phyloP scores from a whole-genome alignment of 2,329 filamentous ascomycete species.

The Fusarium redolens region DNA sequence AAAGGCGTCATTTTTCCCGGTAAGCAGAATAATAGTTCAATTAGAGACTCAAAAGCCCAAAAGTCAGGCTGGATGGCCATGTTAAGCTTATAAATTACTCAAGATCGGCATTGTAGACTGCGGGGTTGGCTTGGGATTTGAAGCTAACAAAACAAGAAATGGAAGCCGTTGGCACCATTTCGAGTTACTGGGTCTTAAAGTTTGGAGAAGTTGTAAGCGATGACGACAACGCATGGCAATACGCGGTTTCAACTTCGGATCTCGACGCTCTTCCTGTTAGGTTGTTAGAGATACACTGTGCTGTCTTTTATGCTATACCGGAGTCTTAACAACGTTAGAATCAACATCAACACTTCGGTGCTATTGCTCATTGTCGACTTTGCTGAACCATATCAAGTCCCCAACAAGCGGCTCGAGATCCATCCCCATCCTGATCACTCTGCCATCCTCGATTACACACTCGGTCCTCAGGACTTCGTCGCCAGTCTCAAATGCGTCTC shows the following conservation, averaged over 20 bases:
- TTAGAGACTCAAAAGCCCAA: background rate
- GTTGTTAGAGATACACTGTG: background rate
- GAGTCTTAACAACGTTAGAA: background rate
- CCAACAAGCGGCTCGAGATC: conserved; percentile 30
- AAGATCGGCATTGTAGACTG: background rate
- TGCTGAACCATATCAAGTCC: conserved; percentile 40
- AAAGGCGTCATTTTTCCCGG: background rate
- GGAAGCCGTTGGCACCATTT: background rate
- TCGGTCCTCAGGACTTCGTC: conserved; percentile 22
- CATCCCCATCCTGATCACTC: conserved; percentile 29
- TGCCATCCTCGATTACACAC: conserved; percentile 33
- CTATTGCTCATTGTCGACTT: background rate
- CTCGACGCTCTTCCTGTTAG: background rate
- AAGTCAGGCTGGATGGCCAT: background rate
- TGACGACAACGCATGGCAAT: background rate
- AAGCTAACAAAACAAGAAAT: conserved; percentile 13
- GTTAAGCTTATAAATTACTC: background rate
- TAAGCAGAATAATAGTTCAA: background rate
- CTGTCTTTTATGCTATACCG: background rate
- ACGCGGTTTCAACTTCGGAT: fast-evolving
- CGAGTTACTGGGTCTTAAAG: background rate
- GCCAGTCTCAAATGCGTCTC: conserved; percentile 25
- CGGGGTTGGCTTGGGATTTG: conserved; percentile 1
- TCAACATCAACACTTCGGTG: fast-evolving
- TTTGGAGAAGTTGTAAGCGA: background rate